These are phyloP conservation scores for Plenodomus biglobosus DNA, from an alignment of 2,329 filamentous ascomycete genomes.

Conservation along the genomic window DNA sequence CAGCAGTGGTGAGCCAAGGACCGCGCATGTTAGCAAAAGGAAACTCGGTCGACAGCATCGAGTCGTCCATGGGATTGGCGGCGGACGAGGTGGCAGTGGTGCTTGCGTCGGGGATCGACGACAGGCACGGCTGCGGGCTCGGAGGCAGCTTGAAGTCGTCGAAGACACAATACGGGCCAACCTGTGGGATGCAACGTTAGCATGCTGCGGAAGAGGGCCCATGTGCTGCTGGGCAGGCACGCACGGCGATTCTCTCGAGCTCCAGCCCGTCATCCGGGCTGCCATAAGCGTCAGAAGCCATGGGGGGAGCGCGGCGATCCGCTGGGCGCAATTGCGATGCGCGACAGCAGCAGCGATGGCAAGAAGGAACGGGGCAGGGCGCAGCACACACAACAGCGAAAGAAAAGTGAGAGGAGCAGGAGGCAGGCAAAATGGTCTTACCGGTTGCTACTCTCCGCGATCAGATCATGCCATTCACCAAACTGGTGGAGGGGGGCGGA, in stretches of 20 bases:
- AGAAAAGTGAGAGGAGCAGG: neutral
- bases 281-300: constrained; percentile 30
- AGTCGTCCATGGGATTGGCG: constrained; percentile 31
- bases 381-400: neutral
- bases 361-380: constrained; percentile 1
- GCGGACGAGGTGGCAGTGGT: neutral
- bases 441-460: constrained; percentile 9
- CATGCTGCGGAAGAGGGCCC: constrained; percentile 9
- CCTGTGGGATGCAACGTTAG: constrained; percentile 36
- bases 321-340: constrained; percentile 2
- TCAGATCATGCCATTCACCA: neutral
- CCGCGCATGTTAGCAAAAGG: constrained; percentile 36
- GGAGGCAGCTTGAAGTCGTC: constrained; percentile 37
- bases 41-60: constrained; percentile 39
- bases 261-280: constrained; percentile 41
- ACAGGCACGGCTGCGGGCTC: constrained; percentile 18
- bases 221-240: constrained; percentile 16
- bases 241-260: constrained; percentile 44
- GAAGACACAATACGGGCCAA: constrained; percentile 45
- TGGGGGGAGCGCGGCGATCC: constrained; percentile 8
- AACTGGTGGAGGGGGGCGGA: too few relatives aligned
- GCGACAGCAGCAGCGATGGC: constrained; percentile 3
- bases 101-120: constrained; percentile 9
- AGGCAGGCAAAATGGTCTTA: constrained; percentile 15
- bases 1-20: constrained; percentile 40